phyloP scores from a whole-genome alignment of 192 early-diverging fungal species.

The Fimicolochytrium jonesii region DNA sequence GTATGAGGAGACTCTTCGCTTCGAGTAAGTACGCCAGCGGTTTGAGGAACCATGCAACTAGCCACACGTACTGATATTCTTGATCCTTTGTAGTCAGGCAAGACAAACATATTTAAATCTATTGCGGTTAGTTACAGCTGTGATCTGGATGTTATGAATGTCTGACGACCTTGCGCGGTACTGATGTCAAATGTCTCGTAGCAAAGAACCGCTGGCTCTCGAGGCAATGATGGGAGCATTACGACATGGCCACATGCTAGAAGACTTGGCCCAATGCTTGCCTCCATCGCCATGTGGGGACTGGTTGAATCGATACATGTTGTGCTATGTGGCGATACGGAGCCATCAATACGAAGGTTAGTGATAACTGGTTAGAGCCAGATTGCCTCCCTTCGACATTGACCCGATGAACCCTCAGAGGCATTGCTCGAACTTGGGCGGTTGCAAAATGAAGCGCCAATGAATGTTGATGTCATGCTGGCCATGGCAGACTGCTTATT shows the following conservation, averaged over 20 bases:
- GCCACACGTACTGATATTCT: too few relatives aligned
- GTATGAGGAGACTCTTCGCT: neutral
- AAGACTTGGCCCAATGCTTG: neutral
- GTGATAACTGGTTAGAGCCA: too few relatives aligned
- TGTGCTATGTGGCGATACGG: neutral
- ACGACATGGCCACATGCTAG: neutral
- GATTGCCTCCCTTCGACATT: too few relatives aligned
- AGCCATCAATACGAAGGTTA: constrained; percentile 3
- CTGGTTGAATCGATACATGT: neutral
- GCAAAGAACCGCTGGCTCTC: constrained; percentile 7
- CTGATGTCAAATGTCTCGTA: too few relatives aligned
- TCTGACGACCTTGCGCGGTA: too few relatives aligned
- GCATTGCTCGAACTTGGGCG: neutral
- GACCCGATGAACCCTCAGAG: too few relatives aligned
- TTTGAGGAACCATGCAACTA: neutral
- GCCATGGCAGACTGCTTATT: constrained; percentile 3
- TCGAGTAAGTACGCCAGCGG: neutral
- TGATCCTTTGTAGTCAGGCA: neutral
- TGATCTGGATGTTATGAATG: neutral
- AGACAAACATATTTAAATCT: constrained; percentile 1
- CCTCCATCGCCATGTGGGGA: neutral
- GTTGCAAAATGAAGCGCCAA: neutral
- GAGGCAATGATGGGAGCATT: constrained; percentile 13
- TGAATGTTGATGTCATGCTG: constrained; percentile 1
- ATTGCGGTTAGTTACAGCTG: neutral